A percentile compares a stretch with the other conserved stretches of the same genome.
phyloP scores from a whole-genome alignment of 2,329 filamentous ascomycete genomes.

The Ophiobolus disseminans region DNA sequence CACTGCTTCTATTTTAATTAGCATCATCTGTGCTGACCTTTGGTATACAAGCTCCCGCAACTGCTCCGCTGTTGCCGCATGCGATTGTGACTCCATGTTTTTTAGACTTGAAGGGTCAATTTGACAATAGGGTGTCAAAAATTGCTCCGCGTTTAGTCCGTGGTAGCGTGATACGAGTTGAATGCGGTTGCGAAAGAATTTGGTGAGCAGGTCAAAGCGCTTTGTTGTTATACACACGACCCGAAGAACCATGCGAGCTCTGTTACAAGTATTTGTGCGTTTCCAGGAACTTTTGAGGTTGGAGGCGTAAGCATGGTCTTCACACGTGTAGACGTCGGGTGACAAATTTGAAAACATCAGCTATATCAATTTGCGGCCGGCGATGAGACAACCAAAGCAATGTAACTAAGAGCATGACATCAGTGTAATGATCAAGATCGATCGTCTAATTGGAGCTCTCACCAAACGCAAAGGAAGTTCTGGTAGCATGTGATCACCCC shows the following conservation, averaged over 20 bases:
- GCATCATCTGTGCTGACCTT: too few relatives aligned
- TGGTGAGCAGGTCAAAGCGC: slow-evolving; percentile 38
- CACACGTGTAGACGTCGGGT: background rate
- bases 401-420: slow-evolving; percentile 41
- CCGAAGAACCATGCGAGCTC: slow-evolving; percentile 19
- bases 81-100: slow-evolving; percentile 51
- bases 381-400: slow-evolving; percentile 27
- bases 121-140: too few relatives aligned
- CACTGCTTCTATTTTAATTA: too few relatives aligned
- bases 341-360: slow-evolving; percentile 11
- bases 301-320: slow-evolving; percentile 24
- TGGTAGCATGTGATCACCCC: background rate
- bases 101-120: too few relatives aligned
- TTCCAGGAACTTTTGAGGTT: too few relatives aligned
- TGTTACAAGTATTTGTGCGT: too few relatives aligned
- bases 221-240: slow-evolving; percentile 29
- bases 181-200: slow-evolving; percentile 47
- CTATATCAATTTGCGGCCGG: slow-evolving; percentile 40
- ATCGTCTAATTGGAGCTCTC: too few relatives aligned
- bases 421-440: slow-evolving; percentile 1
- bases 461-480: too few relatives aligned
- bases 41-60: too few relatives aligned
- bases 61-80: slow-evolving; percentile 31
- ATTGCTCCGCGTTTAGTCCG: too few relatives aligned
- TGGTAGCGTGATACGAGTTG: slow-evolving; percentile 48